Conservation (phyloP, 2,329 filamentous ascomycete genomes). For the Fusarium tupiense region DNA sequence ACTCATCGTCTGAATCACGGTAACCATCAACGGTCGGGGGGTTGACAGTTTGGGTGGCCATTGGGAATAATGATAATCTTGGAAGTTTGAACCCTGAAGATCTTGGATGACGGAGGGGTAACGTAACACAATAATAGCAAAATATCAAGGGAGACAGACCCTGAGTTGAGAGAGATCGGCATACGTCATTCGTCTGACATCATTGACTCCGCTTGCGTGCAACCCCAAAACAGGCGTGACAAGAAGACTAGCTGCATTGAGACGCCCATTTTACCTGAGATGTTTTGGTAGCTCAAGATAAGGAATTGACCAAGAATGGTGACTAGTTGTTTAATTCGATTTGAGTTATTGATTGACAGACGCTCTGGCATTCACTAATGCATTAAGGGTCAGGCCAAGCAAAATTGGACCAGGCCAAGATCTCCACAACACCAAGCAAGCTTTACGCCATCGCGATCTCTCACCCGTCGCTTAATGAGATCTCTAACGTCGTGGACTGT, state of each 20-base stretch:
- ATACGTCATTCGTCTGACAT: constrained; percentile 24
- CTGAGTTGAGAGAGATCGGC: not conserved
- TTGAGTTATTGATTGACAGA: not conserved
- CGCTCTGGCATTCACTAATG: constrained; percentile 8
- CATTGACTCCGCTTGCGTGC: constrained; percentile 11
- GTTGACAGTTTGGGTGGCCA: not conserved
- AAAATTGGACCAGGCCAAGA: not conserved
- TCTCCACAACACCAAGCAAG: not conserved
- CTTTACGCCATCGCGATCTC: not conserved
- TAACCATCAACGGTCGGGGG: not conserved
- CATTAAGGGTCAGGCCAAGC: not conserved
- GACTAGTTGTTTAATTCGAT: not conserved
- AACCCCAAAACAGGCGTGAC: constrained; percentile 1
- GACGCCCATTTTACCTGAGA: not conserved
- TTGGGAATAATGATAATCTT: not conserved
- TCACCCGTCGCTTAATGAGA: not conserved
- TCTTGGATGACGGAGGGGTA: not conserved
- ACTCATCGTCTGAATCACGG: not conserved
- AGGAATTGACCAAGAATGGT: not conserved
- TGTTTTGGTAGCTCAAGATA: not conserved
- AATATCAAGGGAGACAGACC: constrained; percentile 9
- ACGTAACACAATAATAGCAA: not conserved
- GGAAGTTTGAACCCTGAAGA: not conserved
- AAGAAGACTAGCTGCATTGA: not conserved
- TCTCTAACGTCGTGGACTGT: not conserved